Evolutionary conservation across 257 asterid species (phyloP), one percentile per base, ranked within the genome.

Genomic region (Nicotiana otophora): DNA sequence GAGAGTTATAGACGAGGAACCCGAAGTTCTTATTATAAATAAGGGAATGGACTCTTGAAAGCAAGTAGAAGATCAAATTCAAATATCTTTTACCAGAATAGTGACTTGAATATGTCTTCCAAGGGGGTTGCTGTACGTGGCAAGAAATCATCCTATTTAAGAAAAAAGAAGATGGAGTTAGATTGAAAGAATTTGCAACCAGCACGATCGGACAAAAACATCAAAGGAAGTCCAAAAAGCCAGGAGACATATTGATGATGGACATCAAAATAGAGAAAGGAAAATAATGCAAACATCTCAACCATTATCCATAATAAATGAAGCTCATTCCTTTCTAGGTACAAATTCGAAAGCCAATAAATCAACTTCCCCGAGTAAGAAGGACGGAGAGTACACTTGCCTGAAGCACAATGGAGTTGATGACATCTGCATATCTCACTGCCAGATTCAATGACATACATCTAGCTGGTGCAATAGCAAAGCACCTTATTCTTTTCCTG

Each of bases 81-180:
- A 48, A 80, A 28, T n/a, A 30, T 75, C 30, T 34, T 85, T 84
- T 88, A 94, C 98, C 97, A 94, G 89, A 94, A 89, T 39, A 94
- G 87, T 39, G 98, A 94, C 88, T 94, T 93, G 91, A 94, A 94
- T 82, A 94, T 90, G 88, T 94, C 98, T 88, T 94, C 98, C 93
- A 93, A 86, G n/a, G 98, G 97, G 30, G 97, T 93, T 82, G 97
- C 97, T 20, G 97, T 94, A 66, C 97, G 92, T 63, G 97, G 97
- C 90, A 94, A 92, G 90, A 94, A 94, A 87, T 94, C 97, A 31
- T 93, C 98, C 97, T 94, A 90, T 79, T 83, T 83, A 87, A 86
- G 39, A 57, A 88, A 75, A 28, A 82, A 65, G 14, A 81, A 55
- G 65, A 20, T 53, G 69, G 51, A 54, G 79, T 81, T 81, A 81